Evolutionary conservation across 1,284 basidiomycete species (phyloP).

Genomic region (Fomitopsis pinicola): DNA sequence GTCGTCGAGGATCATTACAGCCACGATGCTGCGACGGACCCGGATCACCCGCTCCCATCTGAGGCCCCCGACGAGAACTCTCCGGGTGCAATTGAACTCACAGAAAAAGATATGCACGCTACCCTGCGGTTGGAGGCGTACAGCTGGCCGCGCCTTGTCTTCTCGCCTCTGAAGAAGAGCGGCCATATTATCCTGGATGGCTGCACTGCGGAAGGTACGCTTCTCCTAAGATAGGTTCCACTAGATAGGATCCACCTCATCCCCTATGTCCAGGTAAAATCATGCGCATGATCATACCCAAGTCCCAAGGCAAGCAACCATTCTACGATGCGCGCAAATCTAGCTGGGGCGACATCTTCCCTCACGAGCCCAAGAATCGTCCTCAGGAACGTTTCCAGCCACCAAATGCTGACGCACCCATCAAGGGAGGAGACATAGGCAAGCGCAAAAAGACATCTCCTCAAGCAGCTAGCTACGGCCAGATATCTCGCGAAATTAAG

Average conservation of each 20-base stretch:
- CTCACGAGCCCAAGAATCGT: slow-evolving; percentile 75
- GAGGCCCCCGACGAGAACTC: neutral
- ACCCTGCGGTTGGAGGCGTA: slow-evolving; percentile 65
- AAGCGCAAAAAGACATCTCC: slow-evolving; percentile 32
- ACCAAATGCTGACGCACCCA: slow-evolving; percentile 21
- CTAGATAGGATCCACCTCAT: neutral
- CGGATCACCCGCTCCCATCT: neutral
- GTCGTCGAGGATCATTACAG: slow-evolving; percentile 37
- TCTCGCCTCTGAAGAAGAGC: slow-evolving; percentile 86
- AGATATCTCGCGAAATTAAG: slow-evolving; percentile 36
- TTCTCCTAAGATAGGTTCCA: neutral
- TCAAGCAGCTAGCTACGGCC: slow-evolving; percentile 33
- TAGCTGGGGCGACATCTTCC: slow-evolving; percentile 93
- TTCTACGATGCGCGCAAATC: slow-evolving; percentile 96
- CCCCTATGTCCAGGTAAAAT: slow-evolving; percentile 62
- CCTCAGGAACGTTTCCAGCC: slow-evolving; percentile 60
- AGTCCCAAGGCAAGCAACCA: slow-evolving; percentile 89
- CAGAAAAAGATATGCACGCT: slow-evolving; percentile 37
- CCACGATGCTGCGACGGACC: neutral
- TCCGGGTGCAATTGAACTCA: neutral
- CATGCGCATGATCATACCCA: slow-evolving; percentile 87
- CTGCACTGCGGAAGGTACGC: slow-evolving; percentile 75
- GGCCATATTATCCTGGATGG: slow-evolving; percentile 93
- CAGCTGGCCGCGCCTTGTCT: slow-evolving; percentile 87
- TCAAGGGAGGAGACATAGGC: slow-evolving; percentile 52